These are phyloP conservation scores for Urochloa ruziziensis DNA, from an alignment of 176 grass and related monocot species.

Conservation along the genomic window DNA sequence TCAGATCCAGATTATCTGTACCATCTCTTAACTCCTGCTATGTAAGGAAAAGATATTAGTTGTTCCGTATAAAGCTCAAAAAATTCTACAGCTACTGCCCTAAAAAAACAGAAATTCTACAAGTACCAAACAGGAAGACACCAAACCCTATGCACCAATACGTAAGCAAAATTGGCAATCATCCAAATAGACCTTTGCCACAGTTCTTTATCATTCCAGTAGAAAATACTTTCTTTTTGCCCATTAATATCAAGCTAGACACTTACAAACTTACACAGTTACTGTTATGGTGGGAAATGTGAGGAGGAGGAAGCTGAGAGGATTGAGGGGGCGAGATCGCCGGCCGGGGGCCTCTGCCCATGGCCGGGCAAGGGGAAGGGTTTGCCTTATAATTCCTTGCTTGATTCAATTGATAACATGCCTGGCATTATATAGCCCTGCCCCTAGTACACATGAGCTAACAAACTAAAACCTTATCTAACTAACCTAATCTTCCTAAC, in stretches of 20 bases:
- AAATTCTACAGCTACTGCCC: neutral
- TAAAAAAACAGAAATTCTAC: neutral
- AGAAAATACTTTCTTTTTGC: neutral
- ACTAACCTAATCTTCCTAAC: too few relatives aligned
- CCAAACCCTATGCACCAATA: neutral
- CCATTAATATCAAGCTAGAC: neutral
- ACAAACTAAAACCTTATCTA: too few relatives aligned
- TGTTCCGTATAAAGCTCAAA: constrained; percentile 7
- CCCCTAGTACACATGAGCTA: too few relatives aligned
- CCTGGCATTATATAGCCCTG: too few relatives aligned
- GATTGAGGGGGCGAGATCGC: too few relatives aligned
- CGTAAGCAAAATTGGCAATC: constrained; percentile 18
- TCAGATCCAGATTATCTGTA: constrained; percentile 56
- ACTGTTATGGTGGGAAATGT: too few relatives aligned
- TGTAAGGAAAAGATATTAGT: constrained; percentile 22
- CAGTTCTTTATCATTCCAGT: constrained; percentile 6
- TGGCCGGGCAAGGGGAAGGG: too few relatives aligned
- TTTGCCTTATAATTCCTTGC: too few relatives aligned
- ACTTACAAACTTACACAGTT: constrained; percentile 21
- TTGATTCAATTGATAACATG: too few relatives aligned
- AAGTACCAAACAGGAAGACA: neutral
- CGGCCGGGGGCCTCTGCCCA: too few relatives aligned
- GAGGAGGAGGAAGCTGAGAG: too few relatives aligned
- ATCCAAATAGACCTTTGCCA: neutral
- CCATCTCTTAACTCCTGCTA: constrained; percentile 70